Evolutionary conservation across 257 asterid species (phyloP), one percentile per base, ranked within the genome.

Genomic region (Nemophila menziesii): DNA sequence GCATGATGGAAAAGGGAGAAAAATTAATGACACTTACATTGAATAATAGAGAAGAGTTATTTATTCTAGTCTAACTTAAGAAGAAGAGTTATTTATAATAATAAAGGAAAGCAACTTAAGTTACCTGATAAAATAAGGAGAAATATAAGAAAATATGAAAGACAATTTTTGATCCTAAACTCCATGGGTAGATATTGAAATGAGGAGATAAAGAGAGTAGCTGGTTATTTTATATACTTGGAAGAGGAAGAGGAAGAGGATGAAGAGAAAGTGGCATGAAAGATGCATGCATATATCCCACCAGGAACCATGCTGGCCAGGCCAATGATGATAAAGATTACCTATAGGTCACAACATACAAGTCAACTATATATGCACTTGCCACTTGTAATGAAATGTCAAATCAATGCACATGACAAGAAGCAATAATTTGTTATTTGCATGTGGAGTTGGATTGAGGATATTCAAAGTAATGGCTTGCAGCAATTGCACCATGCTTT

Each of bases 271-370:
- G 44, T 54, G 48, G 20, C 64, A 58, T 56, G 44, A 55, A 57
- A 33, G 50, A 42, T 43, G 47, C 16, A 9, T 24, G 33, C 6
- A 9, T 24, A 9, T 9, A 24, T 24, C 33, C 33, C 33, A 24
- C 33, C 33, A 74, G n/a, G n/a, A n/a, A n/a, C n/a, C n/a, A n/a
- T n/a, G n/a, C n/a, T n/a, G n/a, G n/a, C n/a, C n/a, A n/a, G n/a
- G n/a, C n/a, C 58, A 57, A 73, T 68, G 62, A 73, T 85, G 92
- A 73, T 62, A 65, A 70, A 87, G 79, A 80, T 65, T 70, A 72
- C 65, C 61, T 20, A 33, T 41, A 46, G 9, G 63, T 52, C 59
- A 62, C 70, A 60, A 62, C 20, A 60, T 49, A 43, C 20, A 74
- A 77, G 94, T 83, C 94, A 83, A 79, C 85, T 58, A 66, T n/a